Evolutionary conservation across 202 grass and related monocot species (phyloP).

Genomic region (Carex arenaria): DNA sequence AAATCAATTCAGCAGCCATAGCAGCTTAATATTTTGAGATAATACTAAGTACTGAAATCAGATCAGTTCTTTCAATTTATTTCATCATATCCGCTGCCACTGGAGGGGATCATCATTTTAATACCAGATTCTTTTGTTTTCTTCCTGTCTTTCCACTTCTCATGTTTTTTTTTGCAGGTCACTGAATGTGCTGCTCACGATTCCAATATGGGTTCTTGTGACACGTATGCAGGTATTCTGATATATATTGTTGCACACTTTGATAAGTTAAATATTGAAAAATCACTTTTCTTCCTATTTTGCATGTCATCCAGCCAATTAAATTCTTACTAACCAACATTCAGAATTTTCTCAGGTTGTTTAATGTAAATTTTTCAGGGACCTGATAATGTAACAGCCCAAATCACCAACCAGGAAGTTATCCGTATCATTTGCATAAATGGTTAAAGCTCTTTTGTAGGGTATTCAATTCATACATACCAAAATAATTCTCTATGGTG

Average conservation of each 20-base stretch:
- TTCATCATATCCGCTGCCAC: not conserved
- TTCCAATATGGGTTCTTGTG: conserved; percentile 96
- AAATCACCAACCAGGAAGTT: not conserved
- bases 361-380: not conserved
- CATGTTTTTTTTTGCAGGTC: conserved; percentile 46
- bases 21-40: not conserved
- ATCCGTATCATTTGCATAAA: not conserved
- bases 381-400: conserved; percentile 17
- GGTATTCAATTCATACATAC: not conserved
- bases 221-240: conserved; percentile 93
- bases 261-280: not conserved
- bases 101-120: not conserved
- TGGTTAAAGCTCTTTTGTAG: not conserved
- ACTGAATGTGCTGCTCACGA: conserved; percentile 91
- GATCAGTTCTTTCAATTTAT: not conserved
- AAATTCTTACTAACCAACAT: not conserved
- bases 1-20: not conserved
- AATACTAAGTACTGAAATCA: not conserved
- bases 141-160: not conserved
- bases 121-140: not conserved
- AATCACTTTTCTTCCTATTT: not conserved
- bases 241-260: not conserved
- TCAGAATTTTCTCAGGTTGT: not conserved
- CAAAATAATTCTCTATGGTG: not conserved
- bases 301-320: not conserved